Conservation (phyloP, 1,284 basidiomycete species). For the Cronartium quercuum region DNA sequence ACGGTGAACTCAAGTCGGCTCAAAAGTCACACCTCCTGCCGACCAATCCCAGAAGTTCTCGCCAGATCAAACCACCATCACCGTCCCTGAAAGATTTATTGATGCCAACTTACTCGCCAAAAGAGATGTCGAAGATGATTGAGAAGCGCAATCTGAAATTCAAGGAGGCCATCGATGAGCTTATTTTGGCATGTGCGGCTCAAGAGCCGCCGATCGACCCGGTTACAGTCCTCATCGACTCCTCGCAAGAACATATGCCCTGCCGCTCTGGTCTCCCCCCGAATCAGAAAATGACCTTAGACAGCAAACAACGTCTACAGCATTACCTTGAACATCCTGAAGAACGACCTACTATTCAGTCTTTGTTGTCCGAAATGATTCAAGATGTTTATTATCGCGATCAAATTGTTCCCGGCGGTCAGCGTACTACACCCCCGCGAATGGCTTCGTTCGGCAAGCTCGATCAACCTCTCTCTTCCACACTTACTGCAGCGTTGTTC, state of each 20-base stretch:
- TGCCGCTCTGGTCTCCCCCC: slow-evolving; percentile 16
- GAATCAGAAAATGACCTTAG: background rate
- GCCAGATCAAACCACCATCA: background rate
- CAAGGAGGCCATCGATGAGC: slow-evolving; percentile 64
- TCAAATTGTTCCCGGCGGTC: slow-evolving; percentile 56
- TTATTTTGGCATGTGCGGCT: slow-evolving; percentile 58
- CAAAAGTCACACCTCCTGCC: slow-evolving; percentile 49
- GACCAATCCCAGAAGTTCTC: slow-evolving; percentile 40
- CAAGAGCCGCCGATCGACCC: slow-evolving; percentile 56
- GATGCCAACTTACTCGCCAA: slow-evolving; percentile 29
- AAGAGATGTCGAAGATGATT: slow-evolving; percentile 62
- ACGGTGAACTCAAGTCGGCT: slow-evolving; percentile 49
- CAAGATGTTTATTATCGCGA: slow-evolving; percentile 61
- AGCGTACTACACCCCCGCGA: slow-evolving; percentile 6
- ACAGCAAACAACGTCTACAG: slow-evolving; percentile 46
- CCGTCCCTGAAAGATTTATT: background rate
- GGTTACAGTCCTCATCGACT: slow-evolving; percentile 60
- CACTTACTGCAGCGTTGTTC: slow-evolving; percentile 59
- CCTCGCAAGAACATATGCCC: slow-evolving; percentile 52
- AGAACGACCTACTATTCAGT: slow-evolving; percentile 58
- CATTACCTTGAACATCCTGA: slow-evolving; percentile 55
- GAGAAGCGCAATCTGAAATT: slow-evolving; percentile 67
- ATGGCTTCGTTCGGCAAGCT: slow-evolving; percentile 53
- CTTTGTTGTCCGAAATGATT: slow-evolving; percentile 59
- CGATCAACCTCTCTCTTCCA: slow-evolving; percentile 58